Evolutionary conservation across 2,329 filamentous ascomycete genomes (phyloP), one percentile per base, ranked within the genome.

Genomic region (Dactylellina parvicollis): DNA sequence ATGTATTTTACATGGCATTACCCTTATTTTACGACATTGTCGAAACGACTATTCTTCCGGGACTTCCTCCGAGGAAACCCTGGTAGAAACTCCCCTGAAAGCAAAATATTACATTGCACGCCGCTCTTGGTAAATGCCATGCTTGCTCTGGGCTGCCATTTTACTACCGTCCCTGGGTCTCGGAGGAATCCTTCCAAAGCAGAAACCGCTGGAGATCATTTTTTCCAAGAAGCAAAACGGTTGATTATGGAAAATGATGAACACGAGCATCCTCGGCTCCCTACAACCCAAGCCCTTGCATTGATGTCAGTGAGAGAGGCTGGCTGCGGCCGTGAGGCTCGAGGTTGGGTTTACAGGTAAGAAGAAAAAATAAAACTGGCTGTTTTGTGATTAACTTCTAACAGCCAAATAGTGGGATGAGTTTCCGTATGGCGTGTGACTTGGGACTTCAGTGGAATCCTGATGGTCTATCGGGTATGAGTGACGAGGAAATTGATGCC

Each of bases 1-100:
- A 93, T 98, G 91, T 99, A 99, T 82, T 98, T 98, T 82, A 92
- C 89, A 77, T 98, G 94, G 90, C 95, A 98, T 81, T 98, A 98
- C 80, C 89, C 92, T 16, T 98, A 95, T 81, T 99, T 98, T 80
- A 94, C 92, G 2, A 95, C 91, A 0, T 83, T 98, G 4, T 94
- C 93, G 10, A 96, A 92, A 80, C 88, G 86, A 36, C 83, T 96
- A 30, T 98, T 99, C 79, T 93, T 91, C 79, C 86, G 89, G 42
- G 93, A 98, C 79, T 97, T 96, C 77, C 80, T 89, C 46, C 86
- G 85, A 12, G 94, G 95, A 0, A 88, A 85, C 74, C 86, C 86
- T 2, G 83, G 83, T 0, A 81, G 84, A 5, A 30, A 81, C 80
- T 3, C 78, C 77, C 57, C 81, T 83, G 80, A 78, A 86, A 82